Base-by-base conservation (phyloP, 192 early-diverging fungal species). In the Backusella psychrophila region DNA sequence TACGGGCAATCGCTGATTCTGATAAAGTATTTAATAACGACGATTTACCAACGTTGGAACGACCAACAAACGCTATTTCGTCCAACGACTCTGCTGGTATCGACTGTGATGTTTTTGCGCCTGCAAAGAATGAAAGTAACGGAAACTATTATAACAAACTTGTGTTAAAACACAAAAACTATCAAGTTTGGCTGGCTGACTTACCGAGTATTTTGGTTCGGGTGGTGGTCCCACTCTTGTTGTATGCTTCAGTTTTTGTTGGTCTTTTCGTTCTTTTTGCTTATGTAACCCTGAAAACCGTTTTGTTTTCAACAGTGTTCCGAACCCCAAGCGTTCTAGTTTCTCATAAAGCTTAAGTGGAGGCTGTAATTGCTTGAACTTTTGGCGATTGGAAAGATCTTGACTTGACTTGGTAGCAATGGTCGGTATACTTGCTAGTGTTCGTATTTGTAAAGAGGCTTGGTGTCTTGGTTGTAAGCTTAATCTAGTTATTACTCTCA, bases 1-100 rank as follows among this genome's bases (percentile, higher is more conserved):
- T 88, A 21, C 92, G 88, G 1, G 88, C 93, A 2, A 86, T 82
- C 9, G 85, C 80, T 2, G 90, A 88, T 26, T 87, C 88, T 21
- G 89, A 89, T 9, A 94, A 33, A 31, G 84, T 83, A 77, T 94
- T 94, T 17, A 94, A 75, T 69, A 94, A 87, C 49, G 89, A 91
- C 19, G 93, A 94, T 73, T 94, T 94, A 35, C 93, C 93, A 8
- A 94, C 93, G 80, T 94, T 94, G 0, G 92, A 93, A 36, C 93
- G 81, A 12, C 85, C 85, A 76, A 84, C 85, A 69, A 86, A 86
- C 15, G 75, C 83, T 36, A 86, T 23, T 69, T 86, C 85, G 7
- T 49, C 63, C 38, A 84, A 26, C 15, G 46, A 42, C 46, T 80
- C 81, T 0, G 63, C 65, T 12, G 85, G 85, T 29, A 86, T 77